Evolutionary conservation across 768 basidiomycete species (phyloP).

Genomic region (Ramaria sp.): DNA sequence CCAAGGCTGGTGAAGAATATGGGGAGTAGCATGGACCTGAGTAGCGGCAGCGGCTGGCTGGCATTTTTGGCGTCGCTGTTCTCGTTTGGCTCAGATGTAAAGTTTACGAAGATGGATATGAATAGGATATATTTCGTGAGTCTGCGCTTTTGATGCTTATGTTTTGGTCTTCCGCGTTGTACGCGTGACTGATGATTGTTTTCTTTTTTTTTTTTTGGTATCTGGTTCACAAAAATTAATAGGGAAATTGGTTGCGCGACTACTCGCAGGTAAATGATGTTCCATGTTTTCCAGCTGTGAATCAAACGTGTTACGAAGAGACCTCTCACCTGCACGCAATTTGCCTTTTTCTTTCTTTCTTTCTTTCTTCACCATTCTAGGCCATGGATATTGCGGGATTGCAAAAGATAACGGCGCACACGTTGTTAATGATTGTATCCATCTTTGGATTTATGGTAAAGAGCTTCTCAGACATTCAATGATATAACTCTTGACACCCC

Average conservation of each 20-base stretch:
- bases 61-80: constrained; percentile 27
- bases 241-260: constrained; percentile 65
- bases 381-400: constrained; percentile 66
- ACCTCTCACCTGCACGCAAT: too few relatives aligned
- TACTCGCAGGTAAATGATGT: constrained; percentile 41
- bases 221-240: background rate
- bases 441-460: constrained; percentile 49
- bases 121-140: constrained; percentile 58
- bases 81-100: constrained; percentile 37
- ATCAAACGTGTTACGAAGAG: too few relatives aligned
- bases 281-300: background rate
- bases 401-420: constrained; percentile 53
- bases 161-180: too few relatives aligned
- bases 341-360: background rate
- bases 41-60: constrained; percentile 26
- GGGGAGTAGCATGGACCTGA: background rate
- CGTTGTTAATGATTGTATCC: constrained; percentile 47
- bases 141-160: background rate
- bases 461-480: too few relatives aligned
- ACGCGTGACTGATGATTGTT: too few relatives aligned
- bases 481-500: too few relatives aligned
- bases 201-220: too few relatives aligned
- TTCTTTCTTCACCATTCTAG: constrained; percentile 17
- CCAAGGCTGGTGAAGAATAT: constrained; percentile 46
- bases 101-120: constrained; percentile 54